Evolutionary conservation across 2,329 filamentous ascomycete genomes (phyloP), one percentile per base, ranked within the genome.

Genomic region (Reticulascus tulasneorum): DNA sequence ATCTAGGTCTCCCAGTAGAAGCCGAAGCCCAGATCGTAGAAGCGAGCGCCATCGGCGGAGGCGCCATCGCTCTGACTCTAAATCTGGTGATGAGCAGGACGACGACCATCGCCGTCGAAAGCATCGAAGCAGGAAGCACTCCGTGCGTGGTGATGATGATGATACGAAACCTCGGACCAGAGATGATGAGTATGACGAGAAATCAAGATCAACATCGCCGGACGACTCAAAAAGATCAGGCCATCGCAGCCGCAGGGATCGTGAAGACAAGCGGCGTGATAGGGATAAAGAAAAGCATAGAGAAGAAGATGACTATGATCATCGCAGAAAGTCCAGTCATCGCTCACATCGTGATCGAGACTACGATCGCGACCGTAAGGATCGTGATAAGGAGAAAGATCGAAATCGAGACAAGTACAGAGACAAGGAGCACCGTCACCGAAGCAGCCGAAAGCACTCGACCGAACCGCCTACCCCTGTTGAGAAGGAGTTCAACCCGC

Each of bases 141-240:
- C 50, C 28, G 53, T 67, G 38, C 49, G 63, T 47, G 62, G 63
- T 12, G 69, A 73, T 30, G 72, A 73, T 13, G 65, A 69, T 32
- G 66, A 73, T 28, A 50, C 54, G 32, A 61, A 53, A 44, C 51
- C 55, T 25, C 57, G 58, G 23, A 47, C 61, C 27, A 44, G 47
- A 29, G 25, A 49, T 43, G 58, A 59, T 46, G 62, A 68, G 30
- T 66, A 69, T 47, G 63, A 66, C 10, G 73, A 79, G 30, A 72
- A 74, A 33, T 79, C 81, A 1, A 72, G 82, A 38, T 86, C 84
- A 6, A 70, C 71, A 6, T 87, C 85, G 3, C 75, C 74, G 2
- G 75, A 78, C 10, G 70, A 73, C 9, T 70, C 71, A 23, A 77
- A 72, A 45, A 62, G 71, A 35, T 72, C 75, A 7, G 69, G 71